phyloP scores from a whole-genome alignment of 331 rosid genomes.

The Quercus tomentella region DNA sequence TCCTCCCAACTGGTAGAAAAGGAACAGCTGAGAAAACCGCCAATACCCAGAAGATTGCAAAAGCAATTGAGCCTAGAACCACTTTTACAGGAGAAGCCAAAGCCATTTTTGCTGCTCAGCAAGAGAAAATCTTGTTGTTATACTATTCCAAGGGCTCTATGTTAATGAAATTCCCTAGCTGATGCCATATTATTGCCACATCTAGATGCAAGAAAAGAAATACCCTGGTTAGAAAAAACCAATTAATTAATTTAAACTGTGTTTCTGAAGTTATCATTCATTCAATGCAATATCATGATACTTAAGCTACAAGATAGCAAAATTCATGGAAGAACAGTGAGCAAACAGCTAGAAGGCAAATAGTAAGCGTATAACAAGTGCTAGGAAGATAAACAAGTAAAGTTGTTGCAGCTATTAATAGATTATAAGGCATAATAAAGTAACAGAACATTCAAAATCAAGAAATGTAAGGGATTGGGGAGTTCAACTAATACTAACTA shows the following conservation, averaged over 20 bases:
- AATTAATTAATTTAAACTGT: background rate
- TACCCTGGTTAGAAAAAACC: constrained; percentile 20
- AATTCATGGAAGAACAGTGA: background rate
- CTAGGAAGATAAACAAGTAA: too few species aligned
- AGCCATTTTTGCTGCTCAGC: constrained; percentile 38
- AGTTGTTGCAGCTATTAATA: too few species aligned
- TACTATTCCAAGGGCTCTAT: too few species aligned
- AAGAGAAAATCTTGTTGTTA: background rate
- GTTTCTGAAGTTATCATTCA: background rate
- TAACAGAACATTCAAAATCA: too few species aligned
- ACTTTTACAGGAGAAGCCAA: constrained; percentile 67
- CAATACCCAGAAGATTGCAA: constrained; percentile 73
- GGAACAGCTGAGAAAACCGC: constrained; percentile 91
- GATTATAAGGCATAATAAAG: too few species aligned
- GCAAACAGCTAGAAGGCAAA: background rate
- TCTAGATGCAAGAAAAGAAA: background rate
- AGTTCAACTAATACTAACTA: too few species aligned
- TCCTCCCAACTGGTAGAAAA: constrained; percentile 74
- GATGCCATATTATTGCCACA: background rate
- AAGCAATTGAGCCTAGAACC: constrained; percentile 70
- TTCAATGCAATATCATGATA: background rate
- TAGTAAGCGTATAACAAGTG: too few species aligned
- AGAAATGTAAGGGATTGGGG: too few species aligned
- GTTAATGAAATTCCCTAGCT: background rate
- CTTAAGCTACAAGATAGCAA: background rate